A percentile compares a stretch with the other conserved stretches of the same genome.
phyloP scores from a whole-genome alignment of 1,139 yeast genomes.

The Diutina neorugosa region DNA sequence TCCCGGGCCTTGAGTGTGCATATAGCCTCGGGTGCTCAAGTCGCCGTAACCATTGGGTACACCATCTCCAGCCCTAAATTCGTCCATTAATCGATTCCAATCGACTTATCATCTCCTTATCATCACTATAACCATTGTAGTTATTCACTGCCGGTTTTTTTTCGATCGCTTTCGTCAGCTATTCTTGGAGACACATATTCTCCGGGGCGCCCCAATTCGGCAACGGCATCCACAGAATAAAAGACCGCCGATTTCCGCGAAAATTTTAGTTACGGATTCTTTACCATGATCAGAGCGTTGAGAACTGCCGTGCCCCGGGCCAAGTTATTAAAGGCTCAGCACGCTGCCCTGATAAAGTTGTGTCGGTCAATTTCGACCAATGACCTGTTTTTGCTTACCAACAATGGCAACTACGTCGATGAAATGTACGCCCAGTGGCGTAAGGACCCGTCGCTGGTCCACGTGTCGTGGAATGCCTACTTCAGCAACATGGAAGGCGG shows the following conservation, averaged over 20 bases:
- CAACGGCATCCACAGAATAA: background rate
- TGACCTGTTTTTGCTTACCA: slow-evolving; percentile 74
- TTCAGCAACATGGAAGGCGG: slow-evolving; percentile 78
- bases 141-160: no score
- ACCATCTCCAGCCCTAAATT: background rate
- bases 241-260: slow-evolving; percentile 1
- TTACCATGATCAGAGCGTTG: slow-evolving; percentile 32
- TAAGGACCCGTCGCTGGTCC: slow-evolving; percentile 82
- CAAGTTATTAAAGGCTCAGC: slow-evolving; percentile 13
- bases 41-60: background rate
- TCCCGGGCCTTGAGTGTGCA: background rate
- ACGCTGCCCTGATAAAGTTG: slow-evolving; percentile 7
- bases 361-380: slow-evolving; percentile 16
- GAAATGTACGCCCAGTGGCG: slow-evolving; percentile 97
- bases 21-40: background rate
- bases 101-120: background rate
- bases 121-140: background rate
- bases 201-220: background rate
- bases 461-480: slow-evolving; percentile 93
- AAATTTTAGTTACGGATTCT: background rate
- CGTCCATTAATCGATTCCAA: background rate
- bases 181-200: background rate
- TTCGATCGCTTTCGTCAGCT: background rate
- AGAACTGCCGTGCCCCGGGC: slow-evolving; percentile 28
- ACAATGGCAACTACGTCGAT: slow-evolving; percentile 86